Evolutionary conservation across 2,329 filamentous ascomycete species (phyloP).

Genomic region (Hirsutella thompsonii): DNA sequence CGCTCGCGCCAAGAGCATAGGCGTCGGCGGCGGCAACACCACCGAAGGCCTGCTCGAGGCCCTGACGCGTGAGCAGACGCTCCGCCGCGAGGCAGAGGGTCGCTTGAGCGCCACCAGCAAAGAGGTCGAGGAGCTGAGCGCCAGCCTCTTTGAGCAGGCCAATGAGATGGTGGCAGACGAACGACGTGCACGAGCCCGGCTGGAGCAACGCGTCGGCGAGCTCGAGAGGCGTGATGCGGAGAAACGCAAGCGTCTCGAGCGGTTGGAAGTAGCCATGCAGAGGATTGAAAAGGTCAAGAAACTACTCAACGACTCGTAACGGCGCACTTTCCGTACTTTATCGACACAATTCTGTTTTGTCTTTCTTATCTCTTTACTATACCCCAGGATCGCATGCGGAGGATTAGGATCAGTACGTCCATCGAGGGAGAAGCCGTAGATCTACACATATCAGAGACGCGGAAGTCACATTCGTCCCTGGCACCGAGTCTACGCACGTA

Average conservation of each 20-base stretch:
- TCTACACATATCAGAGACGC: too few relatives aligned
- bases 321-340: too few relatives aligned
- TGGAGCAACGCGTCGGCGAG: conserved; percentile 57
- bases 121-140: conserved; percentile 70
- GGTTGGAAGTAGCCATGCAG: conserved; percentile 56
- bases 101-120: conserved; percentile 51
- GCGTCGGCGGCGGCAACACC: conserved; percentile 8
- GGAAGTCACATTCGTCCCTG: too few relatives aligned
- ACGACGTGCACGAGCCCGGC: conserved; percentile 52
- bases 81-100: conserved; percentile 57
- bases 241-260: conserved; percentile 55
- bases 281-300: conserved; percentile 59
- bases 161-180: conserved; percentile 81
- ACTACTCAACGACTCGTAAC: conserved; percentile 32
- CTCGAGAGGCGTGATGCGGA: conserved; percentile 59
- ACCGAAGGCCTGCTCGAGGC: conserved; percentile 45
- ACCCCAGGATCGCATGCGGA: too few relatives aligned
- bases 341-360: too few relatives aligned
- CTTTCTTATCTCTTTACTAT: too few relatives aligned
- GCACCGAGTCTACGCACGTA: too few relatives aligned
- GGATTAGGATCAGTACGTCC: too few relatives aligned
- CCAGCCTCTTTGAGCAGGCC: conserved; percentile 65
- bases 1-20: conserved; percentile 2
- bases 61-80: conserved; percentile 51
- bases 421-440: too few relatives aligned